A percentile compares a stretch with the other conserved stretches of the same genome.
Conservation (phyloP, 2,329 filamentous ascomycete genomes). For the Ramularia endophylla region DNA sequence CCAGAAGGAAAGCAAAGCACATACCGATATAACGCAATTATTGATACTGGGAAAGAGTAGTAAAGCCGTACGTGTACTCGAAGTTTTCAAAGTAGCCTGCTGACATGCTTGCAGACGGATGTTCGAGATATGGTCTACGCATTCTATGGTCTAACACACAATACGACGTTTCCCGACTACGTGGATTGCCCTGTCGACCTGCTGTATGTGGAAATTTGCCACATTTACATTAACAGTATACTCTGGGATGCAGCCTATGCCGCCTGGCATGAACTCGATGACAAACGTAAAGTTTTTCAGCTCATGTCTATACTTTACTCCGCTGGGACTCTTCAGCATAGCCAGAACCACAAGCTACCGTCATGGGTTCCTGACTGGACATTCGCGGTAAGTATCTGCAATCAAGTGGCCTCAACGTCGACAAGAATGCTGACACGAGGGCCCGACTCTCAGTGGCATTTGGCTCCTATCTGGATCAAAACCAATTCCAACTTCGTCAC, state of each 20-base stretch:
- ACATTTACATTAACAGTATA: constrained; percentile 25
- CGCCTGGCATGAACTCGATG: constrained; percentile 18
- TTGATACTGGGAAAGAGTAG: constrained; percentile 29
- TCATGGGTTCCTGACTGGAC: constrained; percentile 33
- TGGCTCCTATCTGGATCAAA: constrained; percentile 26
- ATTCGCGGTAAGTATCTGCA: constrained; percentile 1
- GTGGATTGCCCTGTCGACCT: constrained; percentile 10
- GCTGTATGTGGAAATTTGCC: constrained; percentile 24
- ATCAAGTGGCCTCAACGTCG: no score
- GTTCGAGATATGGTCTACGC: constrained; percentile 28
- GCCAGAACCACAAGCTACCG: constrained; percentile 21
- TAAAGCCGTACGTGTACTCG: constrained; percentile 11
- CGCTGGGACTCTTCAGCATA: constrained; percentile 25
- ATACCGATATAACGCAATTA: constrained; percentile 27
- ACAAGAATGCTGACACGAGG: no score
- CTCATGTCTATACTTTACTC: constrained; percentile 29
- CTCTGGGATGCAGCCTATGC: constrained; percentile 21
- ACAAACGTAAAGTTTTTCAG: constrained; percentile 22
- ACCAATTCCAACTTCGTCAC: constrained; percentile 20
- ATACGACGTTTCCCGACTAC: constrained; percentile 24
- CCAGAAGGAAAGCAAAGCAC: constrained; percentile 19
- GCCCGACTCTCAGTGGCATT: constrained; percentile 15
- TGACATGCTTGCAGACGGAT: constrained; percentile 8
- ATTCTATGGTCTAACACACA: constrained; percentile 24
- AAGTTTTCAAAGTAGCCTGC: neutral